Percentiles rank a stretch among this genome's conserved stretches.
Evolutionary conservation across 176 grass and related monocot species (phyloP).

Genomic region (Elymus sibiricus): DNA sequence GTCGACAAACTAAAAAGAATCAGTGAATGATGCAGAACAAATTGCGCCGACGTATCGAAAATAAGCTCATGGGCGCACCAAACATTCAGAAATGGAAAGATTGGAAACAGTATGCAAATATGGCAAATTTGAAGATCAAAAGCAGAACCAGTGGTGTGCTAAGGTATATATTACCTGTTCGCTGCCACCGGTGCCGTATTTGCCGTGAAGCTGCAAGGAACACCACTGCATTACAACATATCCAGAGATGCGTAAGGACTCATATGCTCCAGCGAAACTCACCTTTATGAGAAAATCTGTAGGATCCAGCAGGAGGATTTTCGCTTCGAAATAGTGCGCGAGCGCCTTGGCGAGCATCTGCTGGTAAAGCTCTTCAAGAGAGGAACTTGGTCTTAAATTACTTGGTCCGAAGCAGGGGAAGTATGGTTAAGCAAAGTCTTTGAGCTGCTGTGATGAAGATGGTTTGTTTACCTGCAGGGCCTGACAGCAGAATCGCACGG

Average conservation of each 20-base stretch:
- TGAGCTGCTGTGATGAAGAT: background rate
- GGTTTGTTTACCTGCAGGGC: conserved; percentile 78
- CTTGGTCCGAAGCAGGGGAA: conserved; percentile 2
- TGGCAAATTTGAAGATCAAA: background rate
- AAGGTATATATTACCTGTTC: conserved; percentile 49
- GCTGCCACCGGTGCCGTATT: conserved; percentile 60
- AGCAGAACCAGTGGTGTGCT: background rate
- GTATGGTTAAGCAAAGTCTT: background rate
- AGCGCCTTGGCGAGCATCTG: conserved; percentile 95
- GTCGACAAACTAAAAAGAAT: background rate
- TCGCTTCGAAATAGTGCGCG: conserved; percentile 82
- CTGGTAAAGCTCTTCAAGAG: conserved; percentile 88
- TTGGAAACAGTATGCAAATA: background rate
- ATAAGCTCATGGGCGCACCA: background rate
- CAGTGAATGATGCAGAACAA: background rate
- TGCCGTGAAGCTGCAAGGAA: conserved; percentile 60
- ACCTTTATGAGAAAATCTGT: conserved; percentile 93
- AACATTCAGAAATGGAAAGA: background rate
- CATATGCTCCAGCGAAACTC: background rate
- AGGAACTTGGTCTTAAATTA: conserved; percentile 22
- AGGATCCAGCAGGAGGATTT: conserved; percentile 83
- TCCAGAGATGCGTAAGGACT: background rate
- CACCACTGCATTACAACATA: background rate
- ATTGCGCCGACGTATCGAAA: background rate
- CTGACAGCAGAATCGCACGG: conserved; percentile 80